Evolutionary conservation across 2,329 filamentous ascomycete species (phyloP), one percentile per base, ranked within the genome.

Genomic region (Chrysoporthe cubensis): DNA sequence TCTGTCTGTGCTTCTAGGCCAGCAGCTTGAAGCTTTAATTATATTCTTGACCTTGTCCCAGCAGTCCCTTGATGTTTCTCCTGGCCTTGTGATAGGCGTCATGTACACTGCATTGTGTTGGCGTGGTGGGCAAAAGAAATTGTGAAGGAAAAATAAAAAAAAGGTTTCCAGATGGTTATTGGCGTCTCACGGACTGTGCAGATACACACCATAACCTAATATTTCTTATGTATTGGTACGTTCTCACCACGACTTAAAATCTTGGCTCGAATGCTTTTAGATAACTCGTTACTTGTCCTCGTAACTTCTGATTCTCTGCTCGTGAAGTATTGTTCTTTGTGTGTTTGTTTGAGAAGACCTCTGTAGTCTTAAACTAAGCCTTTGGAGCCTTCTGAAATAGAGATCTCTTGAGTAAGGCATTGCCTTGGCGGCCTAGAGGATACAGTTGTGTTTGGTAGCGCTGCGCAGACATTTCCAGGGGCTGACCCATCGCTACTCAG

Each of bases 51-150:
- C 6, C 37, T 3, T 8, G 18, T 42, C 40, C 16, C 4, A 21
- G 56, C 42, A 26, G 4, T 26, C 57, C 40, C 54, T 57, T 21
- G 43, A 43, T 7, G 18, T 9, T 59, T 43, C 37, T 40, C 6
- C 37, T 34, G 56, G 56, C 7, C 40, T 59, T 59, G 18, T 59
- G 37, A 43, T 59, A 34, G 37, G 57, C 57, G 9, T 59, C 37
- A 59, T 26, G 57, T 59, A 42, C 42, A 42, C 42, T 16, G 40
- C 57, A 59, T 59, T 44, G 37, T 21, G n/a, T 21, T 43, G 57
- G 57, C 11, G 57, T 59, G 37, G 57, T 59, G 40, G 57, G 42
- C 40, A 59, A 59, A 59, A 44, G 18, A 40, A 2, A 42, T 43
- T 43, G 57, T 42, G 40, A 59, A 44, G n/a, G 21, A 44, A 4